phyloP scores from a whole-genome alignment of 139 green algal species.

The Chlamydomonas applanata region DNA sequence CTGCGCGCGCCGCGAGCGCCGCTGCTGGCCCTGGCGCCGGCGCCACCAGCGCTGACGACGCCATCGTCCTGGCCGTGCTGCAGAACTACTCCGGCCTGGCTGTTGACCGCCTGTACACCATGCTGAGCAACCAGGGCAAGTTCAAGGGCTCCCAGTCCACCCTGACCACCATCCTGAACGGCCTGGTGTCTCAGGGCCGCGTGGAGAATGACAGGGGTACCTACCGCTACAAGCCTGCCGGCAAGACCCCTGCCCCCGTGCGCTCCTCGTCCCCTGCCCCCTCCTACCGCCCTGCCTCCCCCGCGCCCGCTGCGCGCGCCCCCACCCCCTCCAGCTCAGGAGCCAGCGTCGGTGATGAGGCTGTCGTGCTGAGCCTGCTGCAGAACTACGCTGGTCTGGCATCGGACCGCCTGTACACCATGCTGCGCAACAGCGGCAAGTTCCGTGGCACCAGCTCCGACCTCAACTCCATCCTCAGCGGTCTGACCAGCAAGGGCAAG shows the following conservation, averaged over 20 bases:
- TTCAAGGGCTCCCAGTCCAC: neutral
- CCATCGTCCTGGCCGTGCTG: neutral
- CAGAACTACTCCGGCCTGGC: slow-evolving; percentile 12
- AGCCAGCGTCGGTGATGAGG: neutral
- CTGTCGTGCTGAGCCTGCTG: neutral
- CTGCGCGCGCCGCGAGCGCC: neutral
- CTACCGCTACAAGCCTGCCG: neutral
- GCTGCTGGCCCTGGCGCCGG: neutral
- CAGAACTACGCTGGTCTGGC: slow-evolving; percentile 14
- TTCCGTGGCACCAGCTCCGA: neutral
- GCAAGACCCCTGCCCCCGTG: neutral
- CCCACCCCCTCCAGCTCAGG: neutral
- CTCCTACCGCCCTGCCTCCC: neutral
- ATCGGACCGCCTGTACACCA: neutral
- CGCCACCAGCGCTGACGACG: neutral
- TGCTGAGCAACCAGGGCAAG: neutral
- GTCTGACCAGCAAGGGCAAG: neutral
- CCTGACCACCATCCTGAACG: neutral
- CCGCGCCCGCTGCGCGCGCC: neutral
- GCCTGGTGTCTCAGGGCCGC: neutral
- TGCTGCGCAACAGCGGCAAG: slow-evolving; percentile 10
- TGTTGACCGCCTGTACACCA: neutral
- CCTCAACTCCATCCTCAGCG: neutral
- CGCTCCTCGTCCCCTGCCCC: neutral
- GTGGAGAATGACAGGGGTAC: slow-evolving; percentile 12